phyloP scores from a whole-genome alignment of 2,329 filamentous ascomycete species.

The Colletotrichum orchidophilum region DNA sequence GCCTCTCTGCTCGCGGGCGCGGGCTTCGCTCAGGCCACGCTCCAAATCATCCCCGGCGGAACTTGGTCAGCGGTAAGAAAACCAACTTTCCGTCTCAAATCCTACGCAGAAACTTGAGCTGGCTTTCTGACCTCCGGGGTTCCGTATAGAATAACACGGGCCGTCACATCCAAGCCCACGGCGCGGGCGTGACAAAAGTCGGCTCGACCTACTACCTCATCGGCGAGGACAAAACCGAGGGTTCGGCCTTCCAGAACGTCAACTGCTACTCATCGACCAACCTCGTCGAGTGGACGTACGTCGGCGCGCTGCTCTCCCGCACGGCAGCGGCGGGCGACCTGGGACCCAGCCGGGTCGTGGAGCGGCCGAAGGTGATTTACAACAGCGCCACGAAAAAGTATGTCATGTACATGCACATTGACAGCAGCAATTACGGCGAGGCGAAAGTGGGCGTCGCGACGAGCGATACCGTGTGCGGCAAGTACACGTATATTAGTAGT shows the following conservation, averaged over 20 bases:
- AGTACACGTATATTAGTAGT: conserved; percentile 54
- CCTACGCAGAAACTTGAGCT: neutral
- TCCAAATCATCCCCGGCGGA: conserved; percentile 53
- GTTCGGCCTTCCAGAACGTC: conserved; percentile 68
- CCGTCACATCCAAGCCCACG: conserved; percentile 73
- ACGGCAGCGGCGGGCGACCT: conserved; percentile 62
- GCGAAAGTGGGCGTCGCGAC: conserved; percentile 73
- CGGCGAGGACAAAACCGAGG: conserved; percentile 75
- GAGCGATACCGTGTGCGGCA: conserved; percentile 66
- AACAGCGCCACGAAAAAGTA: conserved; percentile 70
- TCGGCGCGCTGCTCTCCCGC: conserved; percentile 65
- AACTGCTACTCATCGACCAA: conserved; percentile 75
- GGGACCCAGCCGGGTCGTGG: conserved; percentile 69
- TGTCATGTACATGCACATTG: conserved; percentile 76
- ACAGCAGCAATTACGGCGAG: conserved; percentile 68
- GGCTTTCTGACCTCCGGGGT: neutral
- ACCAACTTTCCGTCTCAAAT: neutral
- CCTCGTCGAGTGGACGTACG: conserved; percentile 71
- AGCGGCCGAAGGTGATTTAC: conserved; percentile 75
- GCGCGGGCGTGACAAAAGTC: conserved; percentile 65
- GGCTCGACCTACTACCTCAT: conserved; percentile 71
- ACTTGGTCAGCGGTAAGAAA: conserved; percentile 55
- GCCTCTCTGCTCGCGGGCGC: conserved; percentile 16
- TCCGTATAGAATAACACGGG: conserved; percentile 50
- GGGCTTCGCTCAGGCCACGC: conserved; percentile 26